phyloP scores from a whole-genome alignment of 371 early-diverging fungal species.

The Furculomyces boomerangus region DNA sequence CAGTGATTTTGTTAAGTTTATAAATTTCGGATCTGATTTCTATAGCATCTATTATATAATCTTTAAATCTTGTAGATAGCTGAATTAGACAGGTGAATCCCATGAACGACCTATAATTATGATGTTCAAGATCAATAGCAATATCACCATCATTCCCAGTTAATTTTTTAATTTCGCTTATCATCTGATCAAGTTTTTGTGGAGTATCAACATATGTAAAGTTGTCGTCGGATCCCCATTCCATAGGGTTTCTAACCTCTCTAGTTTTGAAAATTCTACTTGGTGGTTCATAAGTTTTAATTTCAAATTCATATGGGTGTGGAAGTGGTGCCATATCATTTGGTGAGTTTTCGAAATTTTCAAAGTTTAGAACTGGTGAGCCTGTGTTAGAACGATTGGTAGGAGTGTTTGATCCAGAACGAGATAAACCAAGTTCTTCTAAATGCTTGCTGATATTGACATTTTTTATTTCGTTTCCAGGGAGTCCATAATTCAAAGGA shows the following conservation, averaged over 20 bases:
- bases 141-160: constrained; percentile 31
- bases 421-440: constrained; percentile 14
- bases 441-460: constrained; percentile 12
- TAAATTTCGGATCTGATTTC: constrained; percentile 58
- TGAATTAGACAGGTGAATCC: constrained; percentile 94
- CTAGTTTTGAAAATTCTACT: constrained; percentile 33
- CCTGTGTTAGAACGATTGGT: not conserved
- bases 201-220: constrained; percentile 17
- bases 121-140: constrained; percentile 92
- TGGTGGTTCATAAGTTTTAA: constrained; percentile 58
- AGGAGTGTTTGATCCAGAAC: constrained; percentile 1
- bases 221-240: constrained; percentile 8
- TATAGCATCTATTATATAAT: constrained; percentile 82
- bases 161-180: constrained; percentile 14
- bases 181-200: constrained; percentile 10
- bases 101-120: constrained; percentile 81
- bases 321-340: constrained; percentile 4
- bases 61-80: constrained; percentile 70
- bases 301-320: constrained; percentile 90
- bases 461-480: constrained; percentile 5
- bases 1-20: constrained; percentile 60
- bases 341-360: not conserved
- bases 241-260: constrained; percentile 5
- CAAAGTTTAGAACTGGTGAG: not conserved
- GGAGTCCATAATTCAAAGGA: constrained; percentile 46